Base-by-base conservation (phyloP, 2,329 filamentous ascomycete genomes). In the Thermoascus crustaceus region DNA sequence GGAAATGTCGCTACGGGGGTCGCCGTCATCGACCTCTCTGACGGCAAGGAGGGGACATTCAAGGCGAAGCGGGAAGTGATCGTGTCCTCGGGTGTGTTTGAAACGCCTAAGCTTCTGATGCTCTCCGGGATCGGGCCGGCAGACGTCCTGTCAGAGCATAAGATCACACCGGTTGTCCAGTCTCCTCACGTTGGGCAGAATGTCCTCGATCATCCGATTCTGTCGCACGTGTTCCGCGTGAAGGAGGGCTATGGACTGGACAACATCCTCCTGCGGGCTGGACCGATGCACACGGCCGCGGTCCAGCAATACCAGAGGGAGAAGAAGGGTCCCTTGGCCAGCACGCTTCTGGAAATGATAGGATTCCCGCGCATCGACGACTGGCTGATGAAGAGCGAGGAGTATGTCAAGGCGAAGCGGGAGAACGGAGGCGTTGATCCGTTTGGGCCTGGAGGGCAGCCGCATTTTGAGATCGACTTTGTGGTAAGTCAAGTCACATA, bases 401-500 rank as follows among this genome's bases (percentile, higher is more conserved):
- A 65, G 29, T 79, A 77, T 43, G 48, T 50, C 4, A 55, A 54
- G 13, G 56, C 50, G 30, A 65, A 64, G 39, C 50, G 48, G 4
- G 44, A 46, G 4, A 67, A 68, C 38, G 58, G 55, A 8, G 56
- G 54, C 7, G 36, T 53, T 1, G 73, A 76, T 35, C 72, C 72
- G 3, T 76, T 76, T 43, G 64, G 65, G 2, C 72, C 73, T 0
- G 60, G 53, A 9, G 73, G 72, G 2, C 72, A 77, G 49, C 73
- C 74, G 22, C 73, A 77, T 43, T 76, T 77, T 41, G 72, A 77
- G 54, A 61, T 76, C 32, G 74, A 78, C 54, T 78, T 79, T 46
- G 70, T 80, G 7, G 24, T 26, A 26, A 26, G 24, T 10, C n/a
- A 10, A 26, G n/a, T 5, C 7, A 1, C 5, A 26, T 13, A 11